These are phyloP conservation scores for Ceratobasidium sp. DNA, from an alignment of 1,284 basidiomycete species.

Conservation along the genomic window DNA sequence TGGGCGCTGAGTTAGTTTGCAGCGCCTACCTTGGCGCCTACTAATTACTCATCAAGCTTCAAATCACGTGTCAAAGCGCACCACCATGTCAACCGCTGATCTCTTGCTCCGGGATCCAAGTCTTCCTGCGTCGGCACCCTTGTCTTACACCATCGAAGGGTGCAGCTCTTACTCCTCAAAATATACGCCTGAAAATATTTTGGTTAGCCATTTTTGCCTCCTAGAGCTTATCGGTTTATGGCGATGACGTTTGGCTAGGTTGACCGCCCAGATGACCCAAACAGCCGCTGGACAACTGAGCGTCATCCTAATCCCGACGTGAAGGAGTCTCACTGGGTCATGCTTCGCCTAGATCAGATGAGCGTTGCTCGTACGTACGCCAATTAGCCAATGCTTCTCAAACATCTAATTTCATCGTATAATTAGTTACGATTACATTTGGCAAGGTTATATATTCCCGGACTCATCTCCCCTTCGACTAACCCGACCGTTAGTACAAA, in stretches of 20 bases:
- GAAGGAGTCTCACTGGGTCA: slow-evolving; percentile 47
- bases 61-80: slow-evolving; percentile 6
- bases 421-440: slow-evolving; percentile 77
- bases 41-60: not conserved
- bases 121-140: slow-evolving; percentile 19
- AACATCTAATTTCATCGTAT: not conserved
- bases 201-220: not conserved
- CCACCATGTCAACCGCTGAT: slow-evolving; percentile 44
- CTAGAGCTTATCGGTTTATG: not conserved
- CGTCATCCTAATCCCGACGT: slow-evolving; percentile 23
- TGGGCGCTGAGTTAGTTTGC: too few species aligned
- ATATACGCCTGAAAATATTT: slow-evolving; percentile 48
- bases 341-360: slow-evolving; percentile 45
- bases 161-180: slow-evolving; percentile 46
- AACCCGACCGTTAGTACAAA: slow-evolving; percentile 28
- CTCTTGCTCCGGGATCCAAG: slow-evolving; percentile 47
- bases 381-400: not conserved
- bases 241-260: not conserved
- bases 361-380: slow-evolving; percentile 46
- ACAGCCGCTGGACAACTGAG: slow-evolving; percentile 48
- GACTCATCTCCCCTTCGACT: not conserved
- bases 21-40: too few species aligned
- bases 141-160: slow-evolving; percentile 46
- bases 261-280: slow-evolving; percentile 45
- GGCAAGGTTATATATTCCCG: slow-evolving; percentile 72